A percentile compares a stretch with the other conserved stretches of the same genome.
These are phyloP conservation scores for Trypanosoma avium DNA, from an alignment of 208 protist species.

Conservation along the genomic window DNA sequence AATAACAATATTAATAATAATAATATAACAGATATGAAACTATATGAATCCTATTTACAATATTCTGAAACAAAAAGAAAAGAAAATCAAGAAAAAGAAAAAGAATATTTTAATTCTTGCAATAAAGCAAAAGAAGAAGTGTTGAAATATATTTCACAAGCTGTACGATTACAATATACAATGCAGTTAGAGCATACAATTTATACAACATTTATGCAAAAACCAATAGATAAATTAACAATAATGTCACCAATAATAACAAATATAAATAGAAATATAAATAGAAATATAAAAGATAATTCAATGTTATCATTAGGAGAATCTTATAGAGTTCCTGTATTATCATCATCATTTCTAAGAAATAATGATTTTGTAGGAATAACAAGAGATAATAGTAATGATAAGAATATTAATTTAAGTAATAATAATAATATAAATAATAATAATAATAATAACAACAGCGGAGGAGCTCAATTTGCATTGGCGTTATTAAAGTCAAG, in stretches of 20 bases:
- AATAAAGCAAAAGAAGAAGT: background rate
- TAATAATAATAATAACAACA: background rate
- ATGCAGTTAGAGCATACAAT: slow-evolving; percentile 15
- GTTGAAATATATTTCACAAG: slow-evolving; percentile 3
- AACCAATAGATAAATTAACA: background rate
- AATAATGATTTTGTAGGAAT: background rate
- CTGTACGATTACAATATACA: background rate
- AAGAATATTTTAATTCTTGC: background rate
- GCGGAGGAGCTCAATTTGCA: slow-evolving; percentile 7
- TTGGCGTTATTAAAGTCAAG: slow-evolving; percentile 13
- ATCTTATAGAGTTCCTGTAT: too few species aligned
- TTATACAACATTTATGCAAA: background rate
- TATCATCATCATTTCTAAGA: background rate
- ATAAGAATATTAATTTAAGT: background rate
- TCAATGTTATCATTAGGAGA: too few species aligned
- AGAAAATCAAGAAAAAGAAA: background rate
- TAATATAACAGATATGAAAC: background rate
- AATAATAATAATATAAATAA: background rate
- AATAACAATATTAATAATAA: background rate
- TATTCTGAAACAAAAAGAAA: background rate
- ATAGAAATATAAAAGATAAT: too few species aligned
- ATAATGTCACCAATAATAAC: background rate
- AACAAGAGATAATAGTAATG: background rate
- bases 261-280: too few species aligned
- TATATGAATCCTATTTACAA: slow-evolving; percentile 10